A percentile compares a stretch with the other conserved stretches of the same genome.
Conservation (phyloP, 257 asterid genomes). For the Petrea volubilis region DNA sequence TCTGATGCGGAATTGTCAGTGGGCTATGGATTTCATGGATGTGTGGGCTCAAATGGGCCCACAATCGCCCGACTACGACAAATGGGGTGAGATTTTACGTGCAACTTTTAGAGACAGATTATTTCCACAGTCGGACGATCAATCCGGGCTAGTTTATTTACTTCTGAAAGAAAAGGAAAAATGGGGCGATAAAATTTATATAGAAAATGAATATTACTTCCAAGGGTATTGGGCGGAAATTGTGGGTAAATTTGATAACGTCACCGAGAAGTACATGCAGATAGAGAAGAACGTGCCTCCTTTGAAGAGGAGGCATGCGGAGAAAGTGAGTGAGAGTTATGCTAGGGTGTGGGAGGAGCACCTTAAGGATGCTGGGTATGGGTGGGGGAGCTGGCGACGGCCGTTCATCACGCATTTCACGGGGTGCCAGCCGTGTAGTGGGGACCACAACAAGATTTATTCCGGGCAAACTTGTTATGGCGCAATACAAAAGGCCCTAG, state of each 20-base stretch:
- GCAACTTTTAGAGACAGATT: slow-evolving; percentile 56
- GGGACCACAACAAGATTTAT: slow-evolving; percentile 68
- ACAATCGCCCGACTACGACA: slow-evolving; percentile 48
- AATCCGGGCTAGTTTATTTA: slow-evolving; percentile 59
- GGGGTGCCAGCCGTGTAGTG: slow-evolving; percentile 91
- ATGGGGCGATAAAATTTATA: slow-evolving; percentile 57
- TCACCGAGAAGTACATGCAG: slow-evolving; percentile 45
- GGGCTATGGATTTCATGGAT: slow-evolving; percentile 88
- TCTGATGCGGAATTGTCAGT: slow-evolving; percentile 65
- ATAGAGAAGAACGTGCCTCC: slow-evolving; percentile 41
- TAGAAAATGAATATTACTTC: slow-evolving; percentile 62
- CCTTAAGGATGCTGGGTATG: slow-evolving; percentile 59
- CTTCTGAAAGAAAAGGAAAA: slow-evolving; percentile 54
- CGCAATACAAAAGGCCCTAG: slow-evolving; percentile 69
- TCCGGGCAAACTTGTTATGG: slow-evolving; percentile 61
- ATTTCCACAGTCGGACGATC: slow-evolving; percentile 69
- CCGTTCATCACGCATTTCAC: slow-evolving; percentile 90
- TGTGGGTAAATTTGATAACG: slow-evolving; percentile 49
- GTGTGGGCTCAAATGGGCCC: slow-evolving; percentile 88
- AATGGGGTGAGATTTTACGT: slow-evolving; percentile 62
- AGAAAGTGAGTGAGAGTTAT: slow-evolving; percentile 53
- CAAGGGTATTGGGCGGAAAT: slow-evolving; percentile 88
- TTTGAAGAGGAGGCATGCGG: slow-evolving; percentile 70
- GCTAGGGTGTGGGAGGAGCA: slow-evolving; percentile 53
- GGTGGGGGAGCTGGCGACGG: slow-evolving; percentile 62